phyloP scores from a whole-genome alignment of 768 basidiomycete genomes.

The Lactifluus piperatus region DNA sequence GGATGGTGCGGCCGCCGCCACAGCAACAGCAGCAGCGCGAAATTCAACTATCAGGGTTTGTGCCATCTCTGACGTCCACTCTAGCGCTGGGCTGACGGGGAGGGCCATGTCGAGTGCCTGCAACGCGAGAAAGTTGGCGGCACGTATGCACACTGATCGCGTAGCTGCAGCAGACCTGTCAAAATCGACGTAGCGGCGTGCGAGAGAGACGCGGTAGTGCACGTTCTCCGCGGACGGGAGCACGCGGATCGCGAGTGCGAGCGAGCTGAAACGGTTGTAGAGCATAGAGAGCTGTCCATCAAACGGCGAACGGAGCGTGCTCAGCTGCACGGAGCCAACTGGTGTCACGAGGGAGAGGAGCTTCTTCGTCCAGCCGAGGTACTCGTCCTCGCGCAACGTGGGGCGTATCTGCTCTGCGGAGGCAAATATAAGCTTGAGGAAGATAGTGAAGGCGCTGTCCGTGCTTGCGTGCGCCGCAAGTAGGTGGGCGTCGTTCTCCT shows the following conservation, averaged over 20 bases:
- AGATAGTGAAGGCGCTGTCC: conserved; percentile 72
- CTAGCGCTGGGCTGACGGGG: conserved; percentile 42
- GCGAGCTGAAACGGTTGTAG: conserved; percentile 71
- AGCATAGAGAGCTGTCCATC: conserved; percentile 60
- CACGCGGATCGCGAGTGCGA: conserved; percentile 62
- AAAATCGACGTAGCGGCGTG: conserved; percentile 61
- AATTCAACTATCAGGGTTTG: conserved; percentile 48
- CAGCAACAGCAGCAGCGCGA: conserved; percentile 22
- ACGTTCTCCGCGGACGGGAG: conserved; percentile 42
- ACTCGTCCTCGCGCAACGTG: conserved; percentile 22
- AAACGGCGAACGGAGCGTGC: conserved; percentile 41
- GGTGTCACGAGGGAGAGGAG: conserved; percentile 66
- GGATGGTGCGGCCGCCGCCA: not conserved
- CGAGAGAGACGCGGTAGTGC: conserved; percentile 49
- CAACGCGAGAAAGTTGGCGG: conserved; percentile 59
- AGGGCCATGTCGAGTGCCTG: conserved; percentile 48
- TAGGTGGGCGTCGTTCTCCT: conserved; percentile 42
- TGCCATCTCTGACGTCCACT: conserved; percentile 60
- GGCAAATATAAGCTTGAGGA: conserved; percentile 74
- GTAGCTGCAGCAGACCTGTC: conserved; percentile 52
- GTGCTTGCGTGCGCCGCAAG: conserved; percentile 40
- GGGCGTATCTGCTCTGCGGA: conserved; percentile 36
- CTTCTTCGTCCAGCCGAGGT: conserved; percentile 47
- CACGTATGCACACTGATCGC: conserved; percentile 64
- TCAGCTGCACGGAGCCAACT: conserved; percentile 59